Evolutionary conservation across 2,329 filamentous ascomycete genomes (phyloP), one percentile per base, ranked within the genome.

Genomic region (Hymenoscyphus infarciens): DNA sequence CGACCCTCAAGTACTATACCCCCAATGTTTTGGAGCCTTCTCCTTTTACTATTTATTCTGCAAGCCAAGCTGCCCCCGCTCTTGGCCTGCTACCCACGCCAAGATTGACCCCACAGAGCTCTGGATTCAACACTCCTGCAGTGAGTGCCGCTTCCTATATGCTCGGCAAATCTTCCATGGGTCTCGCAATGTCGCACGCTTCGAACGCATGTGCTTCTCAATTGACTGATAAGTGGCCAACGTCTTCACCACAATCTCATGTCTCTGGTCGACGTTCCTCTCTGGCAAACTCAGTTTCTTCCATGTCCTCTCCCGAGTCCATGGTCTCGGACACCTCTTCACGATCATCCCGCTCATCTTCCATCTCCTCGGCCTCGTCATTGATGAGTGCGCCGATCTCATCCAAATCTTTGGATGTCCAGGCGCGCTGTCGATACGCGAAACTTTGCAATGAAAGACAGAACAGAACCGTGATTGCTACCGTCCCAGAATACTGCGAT

Each of bases 271-370:
- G 85, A 64, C 84, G 85, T 65, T 86, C 85, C 15, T 87, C 85
- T 16, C 81, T 87, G 64, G 85, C 84, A 72, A 86, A 82, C 71
- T 86, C 85, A 19, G 77, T 85, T 68, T 88, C 85, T 29, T 83
- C 83, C 33, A 81, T 82, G 38, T 88, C 86, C 63, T 88, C 86
- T 31, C 86, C 86, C 66, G 85, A 88, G 72, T 88, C 86, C 61
- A 87, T 88, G 85, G 76, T 88, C 55, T 87, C 86, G 63, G 86
- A 88, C 62, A 87, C 82, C 63, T 73, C 72, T 49, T 71, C 71
- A 45, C 81, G 81, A 65, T 80, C 84, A 66, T 52, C 85, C 67
- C 83, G 84, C 73, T 86, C 84, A 59, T 87, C 85, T 72, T 87
- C 85, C 19, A 84, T 86, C 75, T 87, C 84, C 62, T 86, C 84